Evolutionary conservation across 805 yeast species (phyloP), one percentile per base, ranked within the genome.

Genomic region (Candida andamanensis): DNA sequence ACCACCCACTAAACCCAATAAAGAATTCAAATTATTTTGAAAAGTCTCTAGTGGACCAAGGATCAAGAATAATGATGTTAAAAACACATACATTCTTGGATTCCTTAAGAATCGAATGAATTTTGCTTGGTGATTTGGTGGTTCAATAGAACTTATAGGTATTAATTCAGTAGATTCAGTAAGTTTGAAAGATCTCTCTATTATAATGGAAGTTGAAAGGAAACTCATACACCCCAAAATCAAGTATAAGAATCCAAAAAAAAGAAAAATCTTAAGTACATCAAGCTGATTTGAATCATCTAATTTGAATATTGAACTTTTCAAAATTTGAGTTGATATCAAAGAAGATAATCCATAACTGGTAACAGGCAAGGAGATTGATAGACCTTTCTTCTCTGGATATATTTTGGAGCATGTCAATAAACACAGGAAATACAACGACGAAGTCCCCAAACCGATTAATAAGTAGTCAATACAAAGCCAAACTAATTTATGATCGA

Each of bases 21-120:
- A 61, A 6, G 87, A 79, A 1, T 90, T 92, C 69, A 89, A 70
- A 50, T 87, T 85, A 34, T 86, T 83, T 41, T 85, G 76, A 54
- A 75, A 86, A 68, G 85, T 76, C 47, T 89, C 97, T 35, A 85
- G 61, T 0, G 95, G 90, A 0, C 97, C 97, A 17, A 85, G 58
- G 20, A 79, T 69, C 28, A 85, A 56, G 17, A 87, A 63, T 32
- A 87, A 67, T 8, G 86, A 71, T 3, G 70, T 37, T 16, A 83
- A 63, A n/a, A 85, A 56, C 2, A 80, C 37, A 66, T 85, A 79
- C 28, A 85, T 74, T 1, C 80, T 67, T 15, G 65, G 64, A 45
- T 81, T 86, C 18, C 56, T 54, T 28, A 80, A 51, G 42, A 69
- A 69, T 17, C 39, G 44, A 2, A 52, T 33, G 40, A 58, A 65